Base-by-base conservation (phyloP, 345 rosid genomes). In the Cardiospermum halicacabum region DNA sequence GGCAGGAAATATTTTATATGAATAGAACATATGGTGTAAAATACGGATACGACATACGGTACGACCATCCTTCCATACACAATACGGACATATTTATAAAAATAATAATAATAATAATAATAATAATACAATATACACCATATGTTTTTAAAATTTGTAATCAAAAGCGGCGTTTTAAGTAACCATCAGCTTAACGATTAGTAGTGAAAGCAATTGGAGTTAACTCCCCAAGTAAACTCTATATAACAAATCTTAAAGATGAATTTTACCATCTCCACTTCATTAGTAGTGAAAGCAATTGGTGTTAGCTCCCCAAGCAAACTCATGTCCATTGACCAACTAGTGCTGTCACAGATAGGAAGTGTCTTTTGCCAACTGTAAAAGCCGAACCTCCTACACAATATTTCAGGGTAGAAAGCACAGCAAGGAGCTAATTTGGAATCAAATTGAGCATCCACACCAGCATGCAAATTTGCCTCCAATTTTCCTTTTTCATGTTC, bases 301-400 rank as follows among this genome's bases (percentile, higher is more conserved):
- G 57, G 63, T 53, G 82, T 79, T 43, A 88, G 75, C 80, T 82
- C 75, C 73, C 81, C 75, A 69, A 93, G 89, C 39, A 83, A 70
- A 57, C 81, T 84, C 78, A 82, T 77, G 69, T 93, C 96, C 25
- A 88, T 76, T 70, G 75, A 84, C 74, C 84, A 78, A 73, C 97
- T 86, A 59, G 80, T 74, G 70, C 74, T 72, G 57, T 83, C 90
- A 78, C 81, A 63, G 66, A 88, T 72, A 37, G 75, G 80, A 71
- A 79, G 66, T 3, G 78, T 75, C 39, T 81, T 84, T 72, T 68
- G 24, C 94, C 96, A 93, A 77, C 80, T 67, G 53, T 65, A 74
- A 68, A 72, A 72, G 43, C 82, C 84, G 75, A 77, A 61, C 64
- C 74, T 75, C 57, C 71, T 65, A 67, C 74, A 69, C 81, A 88